Evolutionary conservation across 1,284 basidiomycete species (phyloP).

Genomic region (Apiotrichum sp.): DNA sequence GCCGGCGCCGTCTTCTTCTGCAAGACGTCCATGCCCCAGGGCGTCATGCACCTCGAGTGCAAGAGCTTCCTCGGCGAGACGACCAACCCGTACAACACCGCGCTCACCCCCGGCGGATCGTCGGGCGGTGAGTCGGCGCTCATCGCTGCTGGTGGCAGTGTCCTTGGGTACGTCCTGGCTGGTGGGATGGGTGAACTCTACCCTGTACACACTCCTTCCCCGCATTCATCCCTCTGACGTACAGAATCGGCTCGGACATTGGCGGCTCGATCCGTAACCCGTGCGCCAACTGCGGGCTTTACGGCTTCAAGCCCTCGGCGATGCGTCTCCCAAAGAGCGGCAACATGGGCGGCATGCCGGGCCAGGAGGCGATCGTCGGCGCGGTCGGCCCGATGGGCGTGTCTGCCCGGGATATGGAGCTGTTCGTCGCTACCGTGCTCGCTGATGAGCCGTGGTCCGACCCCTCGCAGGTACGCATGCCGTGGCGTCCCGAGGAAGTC

Average conservation of each 20-base stretch:
- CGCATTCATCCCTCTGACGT: constrained; percentile 5
- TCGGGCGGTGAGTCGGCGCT: constrained; percentile 57
- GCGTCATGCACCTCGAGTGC: constrained; percentile 35
- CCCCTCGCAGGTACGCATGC: constrained; percentile 29
- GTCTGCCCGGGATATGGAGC: constrained; percentile 33
- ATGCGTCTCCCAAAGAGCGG: constrained; percentile 37
- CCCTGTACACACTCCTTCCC: background rate
- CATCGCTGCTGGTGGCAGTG: constrained; percentile 36
- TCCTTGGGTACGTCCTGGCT: constrained; percentile 12
- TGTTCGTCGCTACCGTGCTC: constrained; percentile 36
- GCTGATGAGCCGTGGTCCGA: constrained; percentile 41
- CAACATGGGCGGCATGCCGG: constrained; percentile 31
- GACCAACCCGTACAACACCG: constrained; percentile 51
- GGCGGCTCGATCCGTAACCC: constrained; percentile 41
- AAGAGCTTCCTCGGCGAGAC: constrained; percentile 36
- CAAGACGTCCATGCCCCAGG: constrained; percentile 27
- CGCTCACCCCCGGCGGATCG: constrained; percentile 54
- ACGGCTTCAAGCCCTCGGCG: constrained; percentile 39
- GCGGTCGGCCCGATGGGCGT: constrained; percentile 38
- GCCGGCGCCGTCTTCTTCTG: constrained; percentile 29
- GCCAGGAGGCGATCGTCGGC: constrained; percentile 33
- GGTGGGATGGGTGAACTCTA: background rate
- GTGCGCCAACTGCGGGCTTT: constrained; percentile 31
- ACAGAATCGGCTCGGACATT: constrained; percentile 47
- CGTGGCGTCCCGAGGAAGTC: constrained; percentile 26